A percentile compares a stretch with the other conserved stretches of the same genome.
phyloP scores from a whole-genome alignment of 2,329 filamentous ascomycete genomes.

The Nemania diffusa region DNA sequence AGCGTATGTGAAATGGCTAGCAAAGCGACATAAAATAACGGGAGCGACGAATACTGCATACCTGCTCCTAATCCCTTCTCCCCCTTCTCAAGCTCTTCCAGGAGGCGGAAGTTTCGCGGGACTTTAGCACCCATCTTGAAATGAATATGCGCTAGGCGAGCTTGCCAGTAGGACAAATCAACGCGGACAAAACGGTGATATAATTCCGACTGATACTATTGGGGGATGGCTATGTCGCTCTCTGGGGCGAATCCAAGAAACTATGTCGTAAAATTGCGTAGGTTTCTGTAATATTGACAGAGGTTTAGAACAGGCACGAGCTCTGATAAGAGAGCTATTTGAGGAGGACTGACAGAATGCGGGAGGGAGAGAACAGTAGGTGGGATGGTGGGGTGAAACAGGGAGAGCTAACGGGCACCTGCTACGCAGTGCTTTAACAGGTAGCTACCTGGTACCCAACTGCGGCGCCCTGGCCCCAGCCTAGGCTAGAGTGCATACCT shows the following conservation, averaged over 20 bases:
- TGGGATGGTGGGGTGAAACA: constrained; percentile 44
- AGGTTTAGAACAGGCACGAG: background rate
- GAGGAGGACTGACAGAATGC: constrained; percentile 25
- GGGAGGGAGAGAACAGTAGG: constrained; percentile 20
- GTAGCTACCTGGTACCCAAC: too few relatives aligned
- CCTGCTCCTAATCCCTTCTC: constrained; percentile 96
- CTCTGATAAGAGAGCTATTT: constrained; percentile 5
- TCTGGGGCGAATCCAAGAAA: background rate
- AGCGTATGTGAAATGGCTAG: constrained; percentile 3
- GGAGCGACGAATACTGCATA: constrained; percentile 50
- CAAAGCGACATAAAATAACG: background rate
- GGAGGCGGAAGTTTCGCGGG: constrained; percentile 92
- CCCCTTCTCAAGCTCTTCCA: constrained; percentile 98
- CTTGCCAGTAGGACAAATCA: background rate
- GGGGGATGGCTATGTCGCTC: background rate
- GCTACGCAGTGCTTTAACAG: too few relatives aligned
- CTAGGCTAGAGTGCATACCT: too few relatives aligned
- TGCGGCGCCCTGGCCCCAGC: too few relatives aligned
- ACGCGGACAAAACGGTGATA: background rate
- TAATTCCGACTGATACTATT: background rate
- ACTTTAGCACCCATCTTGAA: constrained; percentile 70
- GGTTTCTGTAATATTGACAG: background rate
- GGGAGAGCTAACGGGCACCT: constrained; percentile 24
- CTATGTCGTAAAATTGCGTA: background rate
- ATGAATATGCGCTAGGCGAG: background rate